Conservation (phyloP, 352 stramenopile genomes). For the Pythium coloratum region DNA sequence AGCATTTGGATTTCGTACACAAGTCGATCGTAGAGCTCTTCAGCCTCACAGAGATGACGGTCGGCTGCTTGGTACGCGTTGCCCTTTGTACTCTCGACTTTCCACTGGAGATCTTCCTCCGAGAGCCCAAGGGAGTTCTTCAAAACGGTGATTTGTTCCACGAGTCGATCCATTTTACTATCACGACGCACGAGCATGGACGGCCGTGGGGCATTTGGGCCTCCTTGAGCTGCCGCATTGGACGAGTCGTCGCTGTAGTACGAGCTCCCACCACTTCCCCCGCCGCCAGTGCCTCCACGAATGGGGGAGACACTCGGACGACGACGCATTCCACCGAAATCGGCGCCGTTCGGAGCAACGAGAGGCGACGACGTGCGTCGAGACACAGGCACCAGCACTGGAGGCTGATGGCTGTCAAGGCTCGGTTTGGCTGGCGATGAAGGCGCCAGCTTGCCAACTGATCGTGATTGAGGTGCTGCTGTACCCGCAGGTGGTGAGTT, state of each 20-base stretch:
- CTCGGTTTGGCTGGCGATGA: background rate
- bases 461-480: background rate
- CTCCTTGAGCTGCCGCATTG: background rate
- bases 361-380: conserved; percentile 57
- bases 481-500: background rate
- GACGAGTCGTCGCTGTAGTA: background rate
- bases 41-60: conserved; percentile 44
- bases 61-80: conserved; percentile 73
- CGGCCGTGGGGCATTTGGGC: background rate
- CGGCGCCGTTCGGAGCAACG: conserved; percentile 28
- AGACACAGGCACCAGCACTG: conserved; percentile 60
- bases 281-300: conserved; percentile 7
- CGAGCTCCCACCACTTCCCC: background rate
- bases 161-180: conserved; percentile 59
- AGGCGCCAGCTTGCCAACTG: conserved; percentile 12
- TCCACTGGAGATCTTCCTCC: conserved; percentile 79
- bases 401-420: conserved; percentile 21
- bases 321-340: conserved; percentile 37
- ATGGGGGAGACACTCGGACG: conserved; percentile 62
- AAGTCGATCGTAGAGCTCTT: conserved; percentile 71
- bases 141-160: conserved; percentile 74
- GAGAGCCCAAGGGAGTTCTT: conserved; percentile 72
- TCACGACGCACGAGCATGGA: conserved; percentile 33
- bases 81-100: conserved; percentile 70
- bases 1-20: conserved; percentile 66